Evolutionary conservation across 2,329 filamentous ascomycete genomes (phyloP).

Genomic region (Emergomyces pasteurianus): DNA sequence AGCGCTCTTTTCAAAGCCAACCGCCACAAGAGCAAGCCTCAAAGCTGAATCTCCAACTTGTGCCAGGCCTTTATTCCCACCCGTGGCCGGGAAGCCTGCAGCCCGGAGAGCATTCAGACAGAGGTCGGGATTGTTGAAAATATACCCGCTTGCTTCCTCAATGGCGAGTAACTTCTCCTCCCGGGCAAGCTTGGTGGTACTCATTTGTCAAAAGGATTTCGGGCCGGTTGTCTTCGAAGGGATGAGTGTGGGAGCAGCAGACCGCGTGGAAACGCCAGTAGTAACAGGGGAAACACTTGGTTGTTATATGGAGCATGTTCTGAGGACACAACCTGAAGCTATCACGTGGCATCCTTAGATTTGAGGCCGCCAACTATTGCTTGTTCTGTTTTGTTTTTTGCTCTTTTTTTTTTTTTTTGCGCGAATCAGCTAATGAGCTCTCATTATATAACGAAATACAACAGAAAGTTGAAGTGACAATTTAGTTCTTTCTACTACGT

Average conservation of each 20-base stretch:
- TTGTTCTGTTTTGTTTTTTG: background rate
- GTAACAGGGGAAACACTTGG: background rate
- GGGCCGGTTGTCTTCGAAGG: background rate
- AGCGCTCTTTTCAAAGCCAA: background rate
- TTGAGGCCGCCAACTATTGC: background rate
- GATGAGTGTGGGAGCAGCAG: background rate
- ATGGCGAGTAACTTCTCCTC: background rate
- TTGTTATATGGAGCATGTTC: background rate
- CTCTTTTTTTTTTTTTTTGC: background rate
- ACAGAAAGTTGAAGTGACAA: background rate
- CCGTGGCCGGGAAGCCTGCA: background rate
- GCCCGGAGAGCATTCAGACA: background rate
- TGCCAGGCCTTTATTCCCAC: slow-evolving; percentile 3
- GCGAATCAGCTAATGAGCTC: background rate
- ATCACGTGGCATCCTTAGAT: too few species aligned
- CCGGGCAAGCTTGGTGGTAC: background rate
- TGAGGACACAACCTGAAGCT: background rate
- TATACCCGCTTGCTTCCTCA: background rate
- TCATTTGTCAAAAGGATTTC: background rate
- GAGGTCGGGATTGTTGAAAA: background rate
- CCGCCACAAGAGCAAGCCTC: background rate
- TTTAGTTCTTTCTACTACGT: too few species aligned
- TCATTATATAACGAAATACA: background rate
- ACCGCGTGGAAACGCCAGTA: background rate
- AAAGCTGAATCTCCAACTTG: slow-evolving; percentile 6